phyloP scores from a whole-genome alignment of 257 asterid genomes.

The Plantago elongata region DNA sequence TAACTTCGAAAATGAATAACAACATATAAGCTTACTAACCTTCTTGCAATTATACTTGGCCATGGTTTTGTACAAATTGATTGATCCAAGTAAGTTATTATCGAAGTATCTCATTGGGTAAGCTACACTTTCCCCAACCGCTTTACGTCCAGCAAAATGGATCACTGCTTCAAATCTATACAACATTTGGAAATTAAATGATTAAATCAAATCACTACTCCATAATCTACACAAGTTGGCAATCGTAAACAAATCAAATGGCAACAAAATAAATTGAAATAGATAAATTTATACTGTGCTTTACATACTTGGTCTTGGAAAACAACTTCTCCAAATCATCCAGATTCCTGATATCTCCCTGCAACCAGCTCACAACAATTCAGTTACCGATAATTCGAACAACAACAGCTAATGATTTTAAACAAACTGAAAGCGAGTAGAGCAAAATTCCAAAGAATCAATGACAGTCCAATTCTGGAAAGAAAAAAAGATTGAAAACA shows the following conservation, averaged over 20 bases:
- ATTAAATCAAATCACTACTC: background rate
- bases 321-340: constrained; percentile 85
- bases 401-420: no score
- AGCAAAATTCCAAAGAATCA: background rate
- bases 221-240: no score
- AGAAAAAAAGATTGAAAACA: background rate
- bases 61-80: constrained; percentile 66
- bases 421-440: no score
- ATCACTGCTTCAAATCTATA: constrained; percentile 80
- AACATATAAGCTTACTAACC: constrained; percentile 33
- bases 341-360: constrained; percentile 89
- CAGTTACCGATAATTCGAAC: no score
- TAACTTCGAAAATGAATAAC: no score
- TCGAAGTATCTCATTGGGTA: constrained; percentile 81
- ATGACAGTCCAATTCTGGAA: background rate
- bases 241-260: background rate
- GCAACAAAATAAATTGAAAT: background rate
- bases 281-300: background rate
- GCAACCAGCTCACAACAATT: constrained; percentile 26
- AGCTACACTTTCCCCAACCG: constrained; percentile 95
- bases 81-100: constrained; percentile 81
- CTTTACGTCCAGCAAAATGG: constrained; percentile 96
- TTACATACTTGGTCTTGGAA: constrained; percentile 55
- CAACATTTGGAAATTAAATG: background rate
- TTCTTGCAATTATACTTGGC: constrained; percentile 83